Base-by-base conservation (phyloP, 1,284 basidiomycete genomes). In the Wallemia hederae region DNA sequence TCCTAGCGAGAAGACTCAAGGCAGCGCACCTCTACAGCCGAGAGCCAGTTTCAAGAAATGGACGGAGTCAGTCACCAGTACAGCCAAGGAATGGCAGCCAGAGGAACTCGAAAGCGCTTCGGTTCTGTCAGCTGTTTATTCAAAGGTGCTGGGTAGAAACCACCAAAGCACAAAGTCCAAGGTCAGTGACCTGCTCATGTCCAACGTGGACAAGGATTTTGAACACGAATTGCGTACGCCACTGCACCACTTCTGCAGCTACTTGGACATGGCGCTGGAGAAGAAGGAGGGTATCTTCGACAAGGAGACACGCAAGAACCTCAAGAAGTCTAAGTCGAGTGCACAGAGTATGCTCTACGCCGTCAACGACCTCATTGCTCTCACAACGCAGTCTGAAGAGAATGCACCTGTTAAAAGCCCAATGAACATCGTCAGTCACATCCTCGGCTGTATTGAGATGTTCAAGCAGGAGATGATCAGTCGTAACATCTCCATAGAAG, bases 401-500 rank as follows among this genome's bases (percentile, higher is more conserved):
- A 81, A 85, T 67, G 83, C 82, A 0, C 81, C 80, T 1, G 81
- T 85, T 69, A 82, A 81, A 67, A 85, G 89, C 68, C 82, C 83
- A 0, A 88, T 90, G 66, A 77, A 89, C 67, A 72, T 90, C 3
- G 75, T 75, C 19, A 70, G 73, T n/a, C 76, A 78, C 0, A 80
- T 90, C 62, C 70, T 77, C 57, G 82, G 86, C 58, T 82, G 85
- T 0, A 77, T 80, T 1, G 73, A 66, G 11, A 68, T 67, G 66
- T 70, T 76, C 65, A 71, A 74, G 58, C 80, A 78, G 61, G 86
- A 92, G 71, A 14, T 49, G 14, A 49, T 49, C 39, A 49, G 39
- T n/a, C 11, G 39, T 5, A 49, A 49, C 5, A 49, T 49, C 11
- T 49, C 39, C 3, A 49, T 49, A 7, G 39, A 49, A 49, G 19